Evolutionary conservation across 2,329 filamentous ascomycete genomes (phyloP).

Genomic region (Clarireedia paspali): DNA sequence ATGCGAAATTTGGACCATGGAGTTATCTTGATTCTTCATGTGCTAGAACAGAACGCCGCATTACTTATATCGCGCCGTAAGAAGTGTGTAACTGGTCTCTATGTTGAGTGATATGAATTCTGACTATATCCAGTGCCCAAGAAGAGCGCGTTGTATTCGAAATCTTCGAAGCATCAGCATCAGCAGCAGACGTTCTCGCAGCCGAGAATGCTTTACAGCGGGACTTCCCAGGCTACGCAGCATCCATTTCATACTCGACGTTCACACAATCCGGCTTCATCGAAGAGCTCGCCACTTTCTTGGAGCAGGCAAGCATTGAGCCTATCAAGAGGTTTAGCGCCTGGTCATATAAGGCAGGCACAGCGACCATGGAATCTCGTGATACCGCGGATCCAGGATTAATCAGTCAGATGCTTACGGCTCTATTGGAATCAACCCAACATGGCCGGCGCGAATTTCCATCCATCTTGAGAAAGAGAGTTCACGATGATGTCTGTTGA

Average conservation of each 20-base stretch:
- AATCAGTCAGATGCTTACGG: slow-evolving; percentile 52
- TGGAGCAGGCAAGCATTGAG: slow-evolving; percentile 49
- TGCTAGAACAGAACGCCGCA: slow-evolving; percentile 42
- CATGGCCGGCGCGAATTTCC: slow-evolving; percentile 36
- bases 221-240: slow-evolving; percentile 50
- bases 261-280: slow-evolving; percentile 39
- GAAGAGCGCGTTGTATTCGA: slow-evolving; percentile 42
- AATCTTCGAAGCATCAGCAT: slow-evolving; percentile 51
- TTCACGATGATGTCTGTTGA: slow-evolving; percentile 53
- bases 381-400: slow-evolving; percentile 50
- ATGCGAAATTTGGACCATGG: slow-evolving; percentile 26
- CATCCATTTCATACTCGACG: slow-evolving; percentile 35
- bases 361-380: slow-evolving; percentile 42
- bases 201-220: slow-evolving; percentile 45
- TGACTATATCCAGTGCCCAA: not conserved
- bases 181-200: slow-evolving; percentile 43
- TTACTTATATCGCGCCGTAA: slow-evolving; percentile 33
- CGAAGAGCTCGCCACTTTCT: slow-evolving; percentile 39
- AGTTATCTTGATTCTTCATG: slow-evolving; percentile 35
- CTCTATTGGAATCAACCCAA: slow-evolving; percentile 43
- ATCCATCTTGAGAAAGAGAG: slow-evolving; percentile 42
- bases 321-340: slow-evolving; percentile 46
- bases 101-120: not conserved
- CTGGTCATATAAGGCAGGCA: slow-evolving; percentile 42
- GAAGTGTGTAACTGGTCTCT: slow-evolving; percentile 8